phyloP scores from a whole-genome alignment of 2,329 filamentous ascomycete genomes.

The Verticillium zaregamsianum region DNA sequence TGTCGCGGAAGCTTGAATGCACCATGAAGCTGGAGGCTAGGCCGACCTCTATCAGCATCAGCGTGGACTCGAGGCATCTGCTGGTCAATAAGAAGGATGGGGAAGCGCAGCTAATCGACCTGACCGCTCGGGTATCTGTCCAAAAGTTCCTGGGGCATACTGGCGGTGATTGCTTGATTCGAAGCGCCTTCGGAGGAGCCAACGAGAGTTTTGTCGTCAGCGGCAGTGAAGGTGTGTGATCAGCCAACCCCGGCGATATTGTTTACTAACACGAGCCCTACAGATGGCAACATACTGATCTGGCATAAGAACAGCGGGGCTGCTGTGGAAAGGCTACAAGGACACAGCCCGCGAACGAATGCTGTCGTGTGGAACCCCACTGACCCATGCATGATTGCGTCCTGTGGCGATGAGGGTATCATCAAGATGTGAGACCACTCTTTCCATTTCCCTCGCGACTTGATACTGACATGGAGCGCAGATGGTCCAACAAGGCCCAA shows the following conservation, averaged over 20 bases:
- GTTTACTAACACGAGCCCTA: background rate
- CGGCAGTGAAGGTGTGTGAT: constrained; percentile 72
- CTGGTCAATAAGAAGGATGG: constrained; percentile 79
- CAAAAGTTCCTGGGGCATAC: constrained; percentile 72
- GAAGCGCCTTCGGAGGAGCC: constrained; percentile 81
- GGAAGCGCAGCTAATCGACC: constrained; percentile 73
- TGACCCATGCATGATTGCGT: constrained; percentile 81
- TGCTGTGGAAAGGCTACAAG: constrained; percentile 70
- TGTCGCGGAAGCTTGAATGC: constrained; percentile 70
- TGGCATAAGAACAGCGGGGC: constrained; percentile 85
- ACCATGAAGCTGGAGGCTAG: constrained; percentile 65
- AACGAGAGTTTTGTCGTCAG: constrained; percentile 88
- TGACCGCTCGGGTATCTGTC: constrained; percentile 66
- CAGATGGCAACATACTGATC: constrained; percentile 69
- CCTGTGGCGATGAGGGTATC: constrained; percentile 80
- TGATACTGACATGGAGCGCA: constrained; percentile 7
- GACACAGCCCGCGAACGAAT: constrained; percentile 76
- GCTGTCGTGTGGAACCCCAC: constrained; percentile 84
- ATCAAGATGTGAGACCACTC: constrained; percentile 70
- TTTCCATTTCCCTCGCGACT: background rate
- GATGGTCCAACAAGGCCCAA: constrained; percentile 20
- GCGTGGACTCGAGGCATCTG: constrained; percentile 72
- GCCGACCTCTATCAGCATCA: constrained; percentile 77
- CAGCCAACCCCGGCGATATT: background rate
- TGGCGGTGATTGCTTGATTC: constrained; percentile 74